These are phyloP conservation scores for Hypoxylon sp. DNA, from an alignment of 2,329 filamentous ascomycete species.

Conservation along the genomic window DNA sequence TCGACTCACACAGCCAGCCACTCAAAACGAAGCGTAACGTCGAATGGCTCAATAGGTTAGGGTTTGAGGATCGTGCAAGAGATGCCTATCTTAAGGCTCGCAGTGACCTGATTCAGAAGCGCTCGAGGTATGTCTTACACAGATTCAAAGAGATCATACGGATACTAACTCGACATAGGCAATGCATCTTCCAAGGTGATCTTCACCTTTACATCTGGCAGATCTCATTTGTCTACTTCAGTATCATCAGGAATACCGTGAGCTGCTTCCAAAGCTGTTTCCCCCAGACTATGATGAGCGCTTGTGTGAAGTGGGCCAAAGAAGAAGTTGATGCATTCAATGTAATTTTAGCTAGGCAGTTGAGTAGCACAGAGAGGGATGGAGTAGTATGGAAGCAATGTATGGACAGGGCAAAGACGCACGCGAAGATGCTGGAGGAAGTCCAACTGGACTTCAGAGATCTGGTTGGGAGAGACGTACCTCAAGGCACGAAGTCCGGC, in stretches of 20 bases:
- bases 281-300: slow-evolving; percentile 87
- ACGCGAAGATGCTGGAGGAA: slow-evolving; percentile 83
- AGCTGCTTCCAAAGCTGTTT: slow-evolving; percentile 90
- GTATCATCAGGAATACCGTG: slow-evolving; percentile 92
- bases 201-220: slow-evolving; percentile 95
- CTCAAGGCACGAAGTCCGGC: slow-evolving; percentile 48
- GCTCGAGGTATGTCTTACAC: slow-evolving; percentile 75
- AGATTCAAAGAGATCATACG: slow-evolving; percentile 28
- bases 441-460: slow-evolving; percentile 92
- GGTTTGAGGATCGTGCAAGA: slow-evolving; percentile 90
- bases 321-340: slow-evolving; percentile 95
- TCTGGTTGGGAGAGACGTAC: slow-evolving; percentile 76
- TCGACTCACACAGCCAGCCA: slow-evolving; percentile 82
- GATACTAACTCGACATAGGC: slow-evolving; percentile 65
- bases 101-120: slow-evolving; percentile 81
- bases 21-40: slow-evolving; percentile 85
- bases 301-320: slow-evolving; percentile 98
- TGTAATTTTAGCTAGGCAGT: slow-evolving; percentile 81
- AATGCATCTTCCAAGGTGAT: slow-evolving; percentile 96
- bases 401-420: slow-evolving; percentile 83
- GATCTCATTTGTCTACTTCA: slow-evolving; percentile 95
- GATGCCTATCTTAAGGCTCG: slow-evolving; percentile 88
- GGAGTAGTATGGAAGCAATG: slow-evolving; percentile 85
- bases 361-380: slow-evolving; percentile 86
- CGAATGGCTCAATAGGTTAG: slow-evolving; percentile 85